Percentiles rank a stretch among this genome's conserved stretches.
These are phyloP conservation scores for Knufia petricola DNA, from an alignment of 2,329 filamentous ascomycete genomes.

Conservation along the genomic window DNA sequence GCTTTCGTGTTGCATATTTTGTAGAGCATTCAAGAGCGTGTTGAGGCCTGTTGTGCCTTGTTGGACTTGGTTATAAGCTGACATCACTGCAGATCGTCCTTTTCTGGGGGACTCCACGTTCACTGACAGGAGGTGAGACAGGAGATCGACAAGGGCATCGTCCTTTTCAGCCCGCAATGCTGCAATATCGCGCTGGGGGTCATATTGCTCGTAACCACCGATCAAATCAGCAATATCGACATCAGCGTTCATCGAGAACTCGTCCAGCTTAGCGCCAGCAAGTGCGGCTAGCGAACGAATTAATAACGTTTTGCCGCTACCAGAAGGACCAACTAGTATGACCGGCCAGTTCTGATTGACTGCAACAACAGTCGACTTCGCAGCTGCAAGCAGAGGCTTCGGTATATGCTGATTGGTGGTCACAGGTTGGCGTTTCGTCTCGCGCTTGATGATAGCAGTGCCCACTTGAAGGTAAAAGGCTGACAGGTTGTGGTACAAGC, in stretches of 20 bases:
- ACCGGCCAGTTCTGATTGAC: constrained; percentile 80
- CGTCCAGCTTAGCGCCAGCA: constrained; percentile 64
- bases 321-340: constrained; percentile 76
- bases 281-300: constrained; percentile 71
- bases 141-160: constrained; percentile 41
- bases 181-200: constrained; percentile 64
- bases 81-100: neutral
- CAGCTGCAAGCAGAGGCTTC: constrained; percentile 48
- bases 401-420: constrained; percentile 28
- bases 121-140: neutral
- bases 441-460: constrained; percentile 58
- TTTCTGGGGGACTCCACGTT: neutral
- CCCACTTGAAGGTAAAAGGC: constrained; percentile 65
- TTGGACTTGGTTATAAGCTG: neutral
- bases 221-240: constrained; percentile 96
- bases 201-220: constrained; percentile 90
- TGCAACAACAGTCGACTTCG: constrained; percentile 82
- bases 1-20: neutral
- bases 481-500: constrained; percentile 64
- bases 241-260: constrained; percentile 86
- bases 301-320: constrained; percentile 75
- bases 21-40: neutral
- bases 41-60: neutral
- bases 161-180: constrained; percentile 47
- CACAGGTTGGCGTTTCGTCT: constrained; percentile 33